Evolutionary conservation across 352 stramenopile genomes (phyloP), one percentile per base, ranked within the genome.

Genomic region (Lagenidium sp.): DNA sequence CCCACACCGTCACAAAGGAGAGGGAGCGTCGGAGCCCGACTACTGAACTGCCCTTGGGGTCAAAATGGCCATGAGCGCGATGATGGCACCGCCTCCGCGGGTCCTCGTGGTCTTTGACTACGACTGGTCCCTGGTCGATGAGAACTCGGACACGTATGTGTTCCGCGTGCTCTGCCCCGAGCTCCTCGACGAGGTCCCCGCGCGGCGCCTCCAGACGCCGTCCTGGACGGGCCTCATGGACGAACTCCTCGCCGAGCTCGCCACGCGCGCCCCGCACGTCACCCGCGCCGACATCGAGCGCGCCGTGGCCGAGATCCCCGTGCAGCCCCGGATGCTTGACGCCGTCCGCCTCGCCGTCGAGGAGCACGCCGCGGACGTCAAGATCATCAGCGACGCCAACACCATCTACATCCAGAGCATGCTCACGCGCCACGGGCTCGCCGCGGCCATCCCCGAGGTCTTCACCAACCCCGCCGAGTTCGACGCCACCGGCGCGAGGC

Each of bases 61-160:
- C n/a, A n/a, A n/a, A n/a, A n/a, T n/a, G n/a, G n/a, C 6, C 18
- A 36, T 13, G 30, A n/a, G 16, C 25, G 29, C 6, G 24, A 38
- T 30, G 20, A 36, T 38, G 41, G 13, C 44, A 28, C 6, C 26
- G 16, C 3, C 40, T 39, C 43, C 43, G 43, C 49, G 49, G 21
- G 60, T 76, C 12, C 62, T 91, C 23, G 69, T 88, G 24, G 47
- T 89, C 32, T 88, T 91, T 30, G 79, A 91, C 61, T 91, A 86
- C 41, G 79, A 91, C 55, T 88, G 79, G 71, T 91, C 68, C 22
- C 58, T 91, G 35, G 65, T 91, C 38, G 81, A 92, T 50, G 74
- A 82, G 19, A 85, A 92, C 61, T 90, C 80, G 31, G 79, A 92
- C 52, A 83, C 58, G 26, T 85, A 78, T 39, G 52, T 92, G 37